Percentiles rank a stretch among this genome's conserved stretches.
Evolutionary conservation across 169 alveolate genomes (phyloP).

Genomic region (Plasmodium reichenowi): DNA sequence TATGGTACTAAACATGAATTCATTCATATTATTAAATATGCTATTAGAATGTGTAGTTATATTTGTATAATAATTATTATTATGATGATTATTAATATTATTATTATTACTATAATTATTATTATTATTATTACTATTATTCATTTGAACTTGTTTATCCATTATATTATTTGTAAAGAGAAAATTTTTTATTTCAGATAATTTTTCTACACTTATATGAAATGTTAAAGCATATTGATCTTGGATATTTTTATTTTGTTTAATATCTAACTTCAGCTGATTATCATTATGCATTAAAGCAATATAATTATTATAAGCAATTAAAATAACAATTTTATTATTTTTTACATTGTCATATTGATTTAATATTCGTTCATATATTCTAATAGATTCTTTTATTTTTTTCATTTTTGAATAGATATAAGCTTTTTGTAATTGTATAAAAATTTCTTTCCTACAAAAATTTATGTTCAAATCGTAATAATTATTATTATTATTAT

Average conservation of each 20-base stretch:
- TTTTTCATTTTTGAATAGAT: slow-evolving; percentile 41
- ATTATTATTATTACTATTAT: no score
- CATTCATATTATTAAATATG: background rate
- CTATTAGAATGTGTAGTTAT: background rate
- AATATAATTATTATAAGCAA: slow-evolving; percentile 55
- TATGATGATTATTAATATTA: no score
- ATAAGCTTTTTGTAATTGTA: slow-evolving; percentile 52
- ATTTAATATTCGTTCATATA: slow-evolving; percentile 46
- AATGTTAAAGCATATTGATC: background rate
- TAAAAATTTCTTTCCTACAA: background rate
- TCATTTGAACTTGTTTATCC: no score
- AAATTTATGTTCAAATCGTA: background rate
- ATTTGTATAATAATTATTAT: background rate
- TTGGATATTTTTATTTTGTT: background rate
- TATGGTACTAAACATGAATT: background rate
- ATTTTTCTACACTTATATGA: slow-evolving; percentile 28
- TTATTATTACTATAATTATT: no score
- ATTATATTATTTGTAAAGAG: background rate
- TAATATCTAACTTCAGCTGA: background rate
- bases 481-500: background rate
- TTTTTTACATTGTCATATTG: slow-evolving; percentile 11
- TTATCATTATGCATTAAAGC: slow-evolving; percentile 48
- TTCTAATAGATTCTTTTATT: slow-evolving; percentile 37
- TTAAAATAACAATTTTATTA: background rate
- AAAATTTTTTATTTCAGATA: slow-evolving; percentile 18